These are phyloP conservation scores for Daldinia concentrica DNA, from an alignment of 495 filamentous ascomycete genomes.

Conservation along the genomic window DNA sequence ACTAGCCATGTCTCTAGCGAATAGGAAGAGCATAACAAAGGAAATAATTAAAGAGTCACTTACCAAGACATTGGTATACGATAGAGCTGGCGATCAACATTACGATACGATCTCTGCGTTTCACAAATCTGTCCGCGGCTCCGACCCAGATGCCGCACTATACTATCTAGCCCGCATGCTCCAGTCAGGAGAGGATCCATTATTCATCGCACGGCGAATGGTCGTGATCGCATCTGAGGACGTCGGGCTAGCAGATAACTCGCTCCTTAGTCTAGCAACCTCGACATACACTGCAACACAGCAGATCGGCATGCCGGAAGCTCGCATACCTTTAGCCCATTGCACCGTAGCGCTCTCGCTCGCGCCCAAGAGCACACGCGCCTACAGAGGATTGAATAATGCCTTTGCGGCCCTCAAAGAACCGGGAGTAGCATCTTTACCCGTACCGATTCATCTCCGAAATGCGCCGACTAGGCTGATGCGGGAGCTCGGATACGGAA, in stretches of 20 bases:
- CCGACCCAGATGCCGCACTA: constrained; percentile 82
- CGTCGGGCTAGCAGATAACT: constrained; percentile 89
- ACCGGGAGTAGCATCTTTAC: constrained; percentile 79
- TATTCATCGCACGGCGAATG: constrained; percentile 90
- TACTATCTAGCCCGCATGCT: constrained; percentile 98
- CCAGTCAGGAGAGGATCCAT: constrained; percentile 91
- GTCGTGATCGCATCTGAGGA: constrained; percentile 93
- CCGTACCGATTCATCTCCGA: constrained; percentile 85
- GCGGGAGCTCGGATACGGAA: constrained; percentile 90
- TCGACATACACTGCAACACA: constrained; percentile 86
- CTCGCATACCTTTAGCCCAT: constrained; percentile 90
- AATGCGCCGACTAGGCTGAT: constrained; percentile 93
- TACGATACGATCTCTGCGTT: constrained; percentile 97
- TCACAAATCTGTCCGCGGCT: constrained; percentile 93
- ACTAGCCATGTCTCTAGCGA: constrained; percentile 70
- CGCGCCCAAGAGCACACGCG: constrained; percentile 84
- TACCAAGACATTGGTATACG: constrained; percentile 92
- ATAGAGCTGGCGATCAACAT: constrained; percentile 93
- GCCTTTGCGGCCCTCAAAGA: constrained; percentile 77
- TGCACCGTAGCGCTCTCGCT: constrained; percentile 82
- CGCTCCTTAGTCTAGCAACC: constrained; percentile 82
- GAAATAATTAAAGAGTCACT: constrained; percentile 79
- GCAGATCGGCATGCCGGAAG: constrained; percentile 93
- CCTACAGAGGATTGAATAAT: constrained; percentile 84
- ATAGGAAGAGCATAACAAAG: constrained; percentile 57